Conservation (phyloP, 1,284 basidiomycete species). For the Melanopsichium pennsylvanicum region DNA sequence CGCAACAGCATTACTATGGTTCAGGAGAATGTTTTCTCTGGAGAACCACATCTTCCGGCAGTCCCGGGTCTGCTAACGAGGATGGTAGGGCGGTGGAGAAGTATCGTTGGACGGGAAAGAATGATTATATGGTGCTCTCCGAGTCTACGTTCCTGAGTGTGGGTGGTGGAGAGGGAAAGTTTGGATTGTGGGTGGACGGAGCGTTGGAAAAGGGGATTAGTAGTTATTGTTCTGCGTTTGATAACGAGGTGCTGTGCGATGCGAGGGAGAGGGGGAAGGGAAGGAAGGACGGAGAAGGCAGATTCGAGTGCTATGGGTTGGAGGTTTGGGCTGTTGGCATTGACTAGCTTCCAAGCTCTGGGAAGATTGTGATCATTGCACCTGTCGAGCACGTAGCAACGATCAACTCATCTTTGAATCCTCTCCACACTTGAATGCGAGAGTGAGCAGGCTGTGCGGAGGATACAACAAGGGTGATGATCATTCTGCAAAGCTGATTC, state of each 20-base stretch:
- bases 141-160: slow-evolving; percentile 68
- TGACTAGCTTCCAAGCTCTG: too few relatives aligned
- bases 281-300: slow-evolving; percentile 70
- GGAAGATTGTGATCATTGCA: too few relatives aligned
- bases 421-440: too few relatives aligned
- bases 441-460: too few relatives aligned
- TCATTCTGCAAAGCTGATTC: too few relatives aligned
- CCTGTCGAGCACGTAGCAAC: too few relatives aligned
- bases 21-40: slow-evolving; percentile 58
- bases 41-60: slow-evolving; percentile 64
- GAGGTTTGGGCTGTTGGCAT: slow-evolving; percentile 80
- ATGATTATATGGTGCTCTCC: slow-evolving; percentile 87
- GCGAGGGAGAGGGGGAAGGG: slow-evolving; percentile 50
- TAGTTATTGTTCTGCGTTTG: slow-evolving; percentile 83
- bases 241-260: slow-evolving; percentile 80
- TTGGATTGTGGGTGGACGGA: slow-evolving; percentile 85
- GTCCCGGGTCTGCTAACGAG: too few relatives aligned
- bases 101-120: slow-evolving; percentile 87
- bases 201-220: slow-evolving; percentile 83
- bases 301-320: slow-evolving; percentile 83
- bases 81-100: slow-evolving; percentile 68
- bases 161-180: slow-evolving; percentile 60
- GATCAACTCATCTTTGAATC: too few relatives aligned
- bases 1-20: slow-evolving; percentile 60
- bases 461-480: too few relatives aligned